Evolutionary conservation across 371 early-diverging fungal genomes (phyloP), one percentile per base, ranked within the genome.

Genomic region (Saksenaea oblongispora): DNA sequence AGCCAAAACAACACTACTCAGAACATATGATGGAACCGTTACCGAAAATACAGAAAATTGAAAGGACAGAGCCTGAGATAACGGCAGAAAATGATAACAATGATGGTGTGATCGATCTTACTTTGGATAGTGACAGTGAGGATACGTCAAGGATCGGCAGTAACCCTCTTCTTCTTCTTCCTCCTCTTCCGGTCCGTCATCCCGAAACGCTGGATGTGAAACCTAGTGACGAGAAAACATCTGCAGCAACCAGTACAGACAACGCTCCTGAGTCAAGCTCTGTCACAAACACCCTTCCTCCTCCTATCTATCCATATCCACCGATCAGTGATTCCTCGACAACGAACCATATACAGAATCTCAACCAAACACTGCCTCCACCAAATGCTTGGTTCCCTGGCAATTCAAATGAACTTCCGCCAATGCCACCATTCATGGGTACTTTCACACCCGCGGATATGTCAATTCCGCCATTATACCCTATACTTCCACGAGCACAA

Each of bases 61-160:
- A 44, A 42, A 22, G 65, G n/a, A 15, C 67, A n/a, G 18, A 31
- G 18, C 14, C 18, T 37, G 26, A 34, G 34, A 14, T 47, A 42
- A 26, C 65, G 34, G 24, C 57, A 34, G 27, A 47, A 15, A 22
- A 59, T n/a, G n/a, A n/a, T 35, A 68, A 57, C 22, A 18, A 69
- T 11, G 64, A 70, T 64, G 63, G 51, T 59, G 70, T 86, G n/a
- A 86, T 91, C 27, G 90, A 91, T 61, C 71, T 91, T 51, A 91
- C 90, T 1, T 70, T 87, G 7, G 80, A 80, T 41, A 85, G 85
- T 54, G 89, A 88, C 35, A 82, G 82, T 9, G 88, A 89, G 22
- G 75, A 58, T 22, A 72, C 64, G n/a, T 22, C 17, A 22, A 22
- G 1, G 22, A 47, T 22, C 22, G 1, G 22, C 5, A 22, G 5